Evolutionary conservation across 2,329 filamentous ascomycete genomes (phyloP), one percentile per base, ranked within the genome.

Genomic region (Diaporthe sp.): DNA sequence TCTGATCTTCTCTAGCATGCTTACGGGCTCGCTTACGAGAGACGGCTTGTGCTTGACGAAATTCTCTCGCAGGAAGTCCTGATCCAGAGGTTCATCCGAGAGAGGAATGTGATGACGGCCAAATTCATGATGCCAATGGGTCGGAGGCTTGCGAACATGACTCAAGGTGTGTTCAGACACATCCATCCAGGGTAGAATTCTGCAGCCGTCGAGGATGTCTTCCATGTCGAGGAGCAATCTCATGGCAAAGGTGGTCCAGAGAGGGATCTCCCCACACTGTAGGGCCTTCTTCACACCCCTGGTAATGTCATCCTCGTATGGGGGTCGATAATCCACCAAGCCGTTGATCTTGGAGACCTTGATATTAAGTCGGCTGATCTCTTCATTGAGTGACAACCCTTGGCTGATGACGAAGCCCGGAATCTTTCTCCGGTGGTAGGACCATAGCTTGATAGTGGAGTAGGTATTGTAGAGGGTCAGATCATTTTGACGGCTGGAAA

Each of bases 141-240:
- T 53, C 47, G 32, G 32, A 39, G 63, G 44, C 7, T 13, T 53
- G n/a, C n/a, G 8, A 19, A n/a, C 22, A 37, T 53, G 63, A 10
- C 35, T 53, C 8, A 22, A 27, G 19, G 32, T 19, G n/a, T 53
- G n/a, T 22, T 53, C 10, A 39, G 8, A 27, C 2, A 47, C 47
- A 9, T 53, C 47, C n/a, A 25, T 1, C 63, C 63, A 68, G 4
- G 63, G 44, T 4, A 68, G 3, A 6, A 37, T 7, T 27, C 4
- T 32, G 4, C n/a, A 27, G 2, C 2, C 4, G 15, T 13, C 4
- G n/a, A 68, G 47, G 9, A 53, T 35, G 15, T 68, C 63, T 39
- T 68, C 63, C 30, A 68, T 68, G 47, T 68, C 63, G n/a, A 68
- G 63, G 32, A 53, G 17, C 32, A 68, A 19, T 13, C n/a, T 68